Evolutionary conservation across 139 green algal species (phyloP), one percentile per base, ranked within the genome.

Genomic region (Picochlorum costavermella): DNA sequence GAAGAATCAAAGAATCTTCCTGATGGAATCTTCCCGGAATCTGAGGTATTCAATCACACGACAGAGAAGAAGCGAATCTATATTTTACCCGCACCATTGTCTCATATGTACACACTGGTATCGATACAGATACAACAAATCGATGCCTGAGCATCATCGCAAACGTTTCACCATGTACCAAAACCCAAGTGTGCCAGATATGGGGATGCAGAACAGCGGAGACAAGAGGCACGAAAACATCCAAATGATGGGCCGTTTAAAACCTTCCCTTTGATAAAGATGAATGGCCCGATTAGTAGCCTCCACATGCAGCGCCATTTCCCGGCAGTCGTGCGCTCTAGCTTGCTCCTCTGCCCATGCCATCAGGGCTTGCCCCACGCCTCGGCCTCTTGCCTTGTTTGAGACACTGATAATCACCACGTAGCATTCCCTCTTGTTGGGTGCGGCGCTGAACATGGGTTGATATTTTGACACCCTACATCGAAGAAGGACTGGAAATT

Each of bases 291-390:
- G 16, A 23, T 53, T 53, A 6, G 17, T 53, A 20, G 46, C 46
- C n/a, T 53, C 46, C n/a, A 53, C 46, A 53, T 53, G 46, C 46
- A 53, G n/a, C 46, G 46, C 20, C 46, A 53, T 20, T 23, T 53
- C 20, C 46, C 12, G 46, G 20, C 46, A 53, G 12, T 2, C 6
- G 46, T 28, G 46, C 20, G 46, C 46, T 14, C 46, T 11, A 28
- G 46, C 46, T 53, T 53, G 46, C 46, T 53, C 17, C 6, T 53
- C 46, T 6, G 46, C 46, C 46, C 46, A 53, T 53, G 4, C n/a
- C 46, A 53, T 53, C 46, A 53, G n/a, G n/a, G 17, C n/a, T 23
- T 53, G 17, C 16, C 46, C 46, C 16, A 53, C 46, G 10, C 46
- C 46, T 53, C 5, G 17, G n/a, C 46, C 46, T 53, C 46, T 11